Evolutionary conservation across 1,284 basidiomycete species (phyloP).

Genomic region (Wolfiporia cocos): DNA sequence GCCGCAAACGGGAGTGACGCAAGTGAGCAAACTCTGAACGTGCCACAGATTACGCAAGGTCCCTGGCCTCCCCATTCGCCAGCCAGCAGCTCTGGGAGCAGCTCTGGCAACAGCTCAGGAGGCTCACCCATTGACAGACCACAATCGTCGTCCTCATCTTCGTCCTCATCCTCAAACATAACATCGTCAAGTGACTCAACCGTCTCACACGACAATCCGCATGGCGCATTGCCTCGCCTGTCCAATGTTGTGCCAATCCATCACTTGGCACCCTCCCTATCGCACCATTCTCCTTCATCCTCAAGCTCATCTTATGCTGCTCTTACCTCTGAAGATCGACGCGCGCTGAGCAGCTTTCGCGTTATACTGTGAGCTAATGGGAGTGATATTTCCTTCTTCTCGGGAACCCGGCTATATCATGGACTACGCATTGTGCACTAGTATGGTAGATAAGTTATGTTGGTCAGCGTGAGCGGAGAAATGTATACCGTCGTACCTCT

Average conservation of each 20-base stretch:
- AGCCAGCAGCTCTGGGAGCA: conserved; percentile 15
- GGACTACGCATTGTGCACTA: no score
- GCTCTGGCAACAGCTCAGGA: conserved; percentile 7
- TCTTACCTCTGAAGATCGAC: conserved; percentile 26
- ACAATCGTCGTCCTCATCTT: conserved; percentile 28
- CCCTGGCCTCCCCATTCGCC: conserved; percentile 23
- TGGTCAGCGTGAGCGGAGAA: no score
- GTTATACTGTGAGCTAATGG: conserved; percentile 19
- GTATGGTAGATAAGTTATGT: no score
- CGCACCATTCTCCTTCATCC: conserved; percentile 10
- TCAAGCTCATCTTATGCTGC: conserved; percentile 21
- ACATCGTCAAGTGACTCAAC: conserved; percentile 17
- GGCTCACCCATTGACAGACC: conserved; percentile 29
- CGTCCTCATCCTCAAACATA: conserved; percentile 30
- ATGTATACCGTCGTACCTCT: no score
- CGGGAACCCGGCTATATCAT: no score
- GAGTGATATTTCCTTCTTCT: no score
- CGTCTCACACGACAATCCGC: conserved; percentile 17
- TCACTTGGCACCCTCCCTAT: conserved; percentile 18
- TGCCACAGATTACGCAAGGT: conserved; percentile 21
- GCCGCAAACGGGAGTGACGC: background rate
- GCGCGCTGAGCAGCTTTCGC: conserved; percentile 27
- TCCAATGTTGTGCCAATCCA: conserved; percentile 31
- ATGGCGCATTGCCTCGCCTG: conserved; percentile 31
- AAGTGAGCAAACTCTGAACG: conserved; percentile 19